Conservation (phyloP, 768 basidiomycete species). For the Dentipellis sp. region DNA sequence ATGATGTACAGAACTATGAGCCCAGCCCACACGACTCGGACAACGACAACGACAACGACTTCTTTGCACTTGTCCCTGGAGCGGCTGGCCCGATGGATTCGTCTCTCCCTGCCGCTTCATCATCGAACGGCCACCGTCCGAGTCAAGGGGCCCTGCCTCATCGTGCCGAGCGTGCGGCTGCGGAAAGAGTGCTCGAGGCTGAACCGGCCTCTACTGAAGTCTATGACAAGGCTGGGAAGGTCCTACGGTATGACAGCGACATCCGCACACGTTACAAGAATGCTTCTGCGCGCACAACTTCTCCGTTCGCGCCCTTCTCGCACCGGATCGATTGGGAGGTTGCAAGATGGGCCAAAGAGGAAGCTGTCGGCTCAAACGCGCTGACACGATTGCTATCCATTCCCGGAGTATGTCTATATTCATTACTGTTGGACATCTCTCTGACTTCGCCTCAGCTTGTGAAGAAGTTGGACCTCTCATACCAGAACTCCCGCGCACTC, state of each 20-base stretch:
- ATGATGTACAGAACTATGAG: too few relatives aligned
- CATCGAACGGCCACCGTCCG: too few relatives aligned
- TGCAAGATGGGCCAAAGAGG: conserved; percentile 13
- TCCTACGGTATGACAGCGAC: neutral
- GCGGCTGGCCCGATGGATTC: too few relatives aligned
- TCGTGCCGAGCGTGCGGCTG: too few relatives aligned
- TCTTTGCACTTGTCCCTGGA: too few relatives aligned
- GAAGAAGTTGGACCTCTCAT: conserved; percentile 5
- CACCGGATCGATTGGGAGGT: conserved; percentile 10
- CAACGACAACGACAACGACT: too few relatives aligned
- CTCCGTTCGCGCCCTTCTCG: conserved; percentile 8
- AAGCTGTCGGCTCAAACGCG: conserved; percentile 9
- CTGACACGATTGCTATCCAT: conserved; percentile 9
- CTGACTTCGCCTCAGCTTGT: neutral
- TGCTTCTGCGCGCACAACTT: neutral
- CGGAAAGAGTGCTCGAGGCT: neutral
- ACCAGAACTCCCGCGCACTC: neutral
- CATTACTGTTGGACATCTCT: neutral
- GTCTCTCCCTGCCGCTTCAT: too few relatives aligned
- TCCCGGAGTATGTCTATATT: conserved; percentile 1
- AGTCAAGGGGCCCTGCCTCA: too few relatives aligned
- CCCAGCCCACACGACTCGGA: too few relatives aligned
- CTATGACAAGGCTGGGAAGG: neutral
- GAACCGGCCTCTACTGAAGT: neutral
- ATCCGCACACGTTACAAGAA: neutral